Evolutionary conservation across 768 basidiomycete genomes (phyloP).

Genomic region (Heimioporus sp.): DNA sequence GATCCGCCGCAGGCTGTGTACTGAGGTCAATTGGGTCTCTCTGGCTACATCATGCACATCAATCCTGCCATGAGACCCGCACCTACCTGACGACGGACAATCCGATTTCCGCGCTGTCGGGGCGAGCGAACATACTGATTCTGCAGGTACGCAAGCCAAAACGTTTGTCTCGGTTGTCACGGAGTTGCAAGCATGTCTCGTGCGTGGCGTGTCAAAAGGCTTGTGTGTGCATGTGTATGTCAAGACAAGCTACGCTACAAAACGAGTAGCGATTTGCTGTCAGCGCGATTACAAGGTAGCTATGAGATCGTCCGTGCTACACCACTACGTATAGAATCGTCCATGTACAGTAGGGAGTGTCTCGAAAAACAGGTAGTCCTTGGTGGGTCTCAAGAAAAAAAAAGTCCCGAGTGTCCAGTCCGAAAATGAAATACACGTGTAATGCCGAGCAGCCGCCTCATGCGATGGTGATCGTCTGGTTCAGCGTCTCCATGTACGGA

Average conservation of each 20-base stretch:
- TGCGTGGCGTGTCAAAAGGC: no score
- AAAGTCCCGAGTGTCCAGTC: neutral
- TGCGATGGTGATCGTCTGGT: slow-evolving; percentile 26
- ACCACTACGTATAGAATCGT: neutral
- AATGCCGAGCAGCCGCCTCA: slow-evolving; percentile 6
- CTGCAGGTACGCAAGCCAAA: no score
- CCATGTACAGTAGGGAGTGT: no score
- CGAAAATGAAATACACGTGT: no score
- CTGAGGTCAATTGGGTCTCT: neutral
- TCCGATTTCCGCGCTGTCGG: no score
- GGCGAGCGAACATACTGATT: no score
- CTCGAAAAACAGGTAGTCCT: neutral
- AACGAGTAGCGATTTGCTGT: no score
- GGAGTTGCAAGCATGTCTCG: no score
- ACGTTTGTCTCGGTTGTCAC: no score
- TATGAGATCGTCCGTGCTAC: neutral
- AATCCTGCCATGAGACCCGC: neutral
- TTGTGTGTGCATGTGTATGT: neutral
- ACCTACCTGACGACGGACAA: no score
- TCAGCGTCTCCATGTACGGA: slow-evolving; percentile 33
- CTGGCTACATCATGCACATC: neutral
- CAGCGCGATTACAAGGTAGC: no score
- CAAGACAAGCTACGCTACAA: neutral
- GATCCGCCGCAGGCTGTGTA: neutral
- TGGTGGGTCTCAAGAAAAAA: neutral